Base-by-base conservation (phyloP, 1,284 basidiomycete species). In the Fomitopsis betulina region DNA sequence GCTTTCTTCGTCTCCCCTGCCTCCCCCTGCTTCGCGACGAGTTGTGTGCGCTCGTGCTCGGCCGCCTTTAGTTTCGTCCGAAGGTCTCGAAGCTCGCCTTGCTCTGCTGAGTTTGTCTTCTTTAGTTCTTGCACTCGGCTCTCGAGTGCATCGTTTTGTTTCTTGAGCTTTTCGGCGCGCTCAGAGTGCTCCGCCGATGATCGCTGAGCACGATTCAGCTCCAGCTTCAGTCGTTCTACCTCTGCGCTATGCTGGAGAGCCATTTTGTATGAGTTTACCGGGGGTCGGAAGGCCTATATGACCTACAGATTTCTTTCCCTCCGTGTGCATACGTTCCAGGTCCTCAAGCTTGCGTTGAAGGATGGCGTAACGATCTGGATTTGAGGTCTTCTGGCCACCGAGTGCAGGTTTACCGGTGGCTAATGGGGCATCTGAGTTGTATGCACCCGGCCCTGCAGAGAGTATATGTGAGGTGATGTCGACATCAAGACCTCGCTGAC, bases 331-430 rank as follows among this genome's bases (percentile, higher is more conserved):
- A 57, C 73, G 72, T 70, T 91, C 86, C 13, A 91, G 69, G 17
- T 89, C 84, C 39, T 89, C 85, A 0, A 91, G 76, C 64, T 86
- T 86, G 62, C 77, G 79, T 68, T 88, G 82, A 9, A 91, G 75
- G 17, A 69, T 58, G 10, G 76, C 74, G 64, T 84, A 85, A 21
- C 79, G 76, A 57, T 87, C 85, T 58, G 57, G 45, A 19, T 57
- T 43, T 15, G 32, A 42, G 13, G 53, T 15, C 42, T 58, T 62
- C 12, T 58, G 21, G 37, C 13, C 53, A 13, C 47, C 58, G 45
- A 39, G 55, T 12, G 61, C 32, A 7, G 60, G 53, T 42, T 61
- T 58, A 2, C 60, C 23, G 25, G 23, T 40, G 5, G 39, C 53
- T 57, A 58, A 55, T 64, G 71, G 64, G 23, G 50, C 7, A 12